Base-by-base conservation (phyloP, 2,329 filamentous ascomycete genomes). In the Fusarium sambucinum region DNA sequence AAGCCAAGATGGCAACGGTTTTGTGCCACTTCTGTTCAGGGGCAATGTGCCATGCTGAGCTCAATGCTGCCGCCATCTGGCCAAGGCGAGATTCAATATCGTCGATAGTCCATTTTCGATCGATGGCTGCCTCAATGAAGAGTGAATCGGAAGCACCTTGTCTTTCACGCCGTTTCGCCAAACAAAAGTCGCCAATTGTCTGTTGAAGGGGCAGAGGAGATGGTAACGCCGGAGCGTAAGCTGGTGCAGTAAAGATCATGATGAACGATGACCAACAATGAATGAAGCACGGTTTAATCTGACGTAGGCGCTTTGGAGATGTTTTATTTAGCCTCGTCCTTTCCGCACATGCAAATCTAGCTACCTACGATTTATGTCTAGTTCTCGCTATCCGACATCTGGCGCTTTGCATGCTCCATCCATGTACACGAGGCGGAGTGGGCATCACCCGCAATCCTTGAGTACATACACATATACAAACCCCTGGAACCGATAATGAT, bases 241-340 rank as follows among this genome's bases (percentile, higher is more conserved):
- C 48, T 52, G 48, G 48, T 32, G 48, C 48, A n/a, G 48, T 52
- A 41, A 52, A 52, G 35, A 52, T 52, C 48, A 52, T 52, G 48
- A 23, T 52, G 33, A 8, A 29, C 27, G n/a, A 38, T 38, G 35
- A 38, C n/a, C 35, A 38, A 19, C 11, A 19, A 5, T 38, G 35
- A 6, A 38, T 19, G n/a, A 19, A 19, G 35, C n/a, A 38, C 17
- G n/a, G 19, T 46, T 38, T 38, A 19, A 21, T 16, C 33, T 19
- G 33, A 21, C 12, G 12, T 51, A 40, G 48, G 48, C 9, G 14
- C n/a, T 41, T 32, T 41, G 19, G 10, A 41, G n/a, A 52, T 52
- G 21, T 41, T 41, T 41, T 52, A 41, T 52, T 41, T 32, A 32
- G 35, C 29, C 27, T 32, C 14, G 27, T 32, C 13, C n/a, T 32